Evolutionary conservation across 306 rosid genomes (phyloP), one percentile per base, ranked within the genome.

Genomic region (Lotus japonicus): DNA sequence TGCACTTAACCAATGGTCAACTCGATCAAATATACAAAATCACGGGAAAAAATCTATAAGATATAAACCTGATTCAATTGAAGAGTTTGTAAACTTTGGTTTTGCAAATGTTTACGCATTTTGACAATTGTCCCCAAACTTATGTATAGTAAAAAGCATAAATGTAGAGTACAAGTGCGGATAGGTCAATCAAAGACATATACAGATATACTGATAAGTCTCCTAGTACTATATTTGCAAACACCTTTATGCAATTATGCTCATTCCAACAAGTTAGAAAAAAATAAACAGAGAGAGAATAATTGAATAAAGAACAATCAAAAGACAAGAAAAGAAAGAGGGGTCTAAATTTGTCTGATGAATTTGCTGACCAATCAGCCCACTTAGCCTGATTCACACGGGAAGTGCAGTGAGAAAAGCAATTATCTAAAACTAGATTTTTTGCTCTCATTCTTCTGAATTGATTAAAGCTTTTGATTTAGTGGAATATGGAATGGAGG

Each of bases 271-370:
- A 53, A 12, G 51, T 72, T 71, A 71, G 54, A 65, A 46, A 72
- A 46, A 72, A 48, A 23, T 14, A 64, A 26, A 42, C n/a, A 57
- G 42, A 59, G 21, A 28, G 28, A 82, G 69, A 77, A 36, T 59
- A 57, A 57, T 41, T 18, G 52, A 43, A 21, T 2, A 45, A 46
- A 81, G 80, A 75, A 66, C 80, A 83, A 77, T 58, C 76, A 60
- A 41, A 44, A 85, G 92, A 92, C 92, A 92, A 61, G 92, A 89
- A 85, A 76, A 85, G 94, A 87, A 79, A 81, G 83, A 75, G 13
- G 78, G 66, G 95, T 87, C 91, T 41, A 74, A 63, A 61, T 83
- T 77, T 80, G 86, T 89, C 89, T 84, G 46, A 84, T 87, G 95
- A 66, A 82, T 74, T 74, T 83, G 82, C 89, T 87, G 95, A 92